Base-by-base conservation (phyloP, 148 eudicot genomes). In the Talinum fruticosum region DNA sequence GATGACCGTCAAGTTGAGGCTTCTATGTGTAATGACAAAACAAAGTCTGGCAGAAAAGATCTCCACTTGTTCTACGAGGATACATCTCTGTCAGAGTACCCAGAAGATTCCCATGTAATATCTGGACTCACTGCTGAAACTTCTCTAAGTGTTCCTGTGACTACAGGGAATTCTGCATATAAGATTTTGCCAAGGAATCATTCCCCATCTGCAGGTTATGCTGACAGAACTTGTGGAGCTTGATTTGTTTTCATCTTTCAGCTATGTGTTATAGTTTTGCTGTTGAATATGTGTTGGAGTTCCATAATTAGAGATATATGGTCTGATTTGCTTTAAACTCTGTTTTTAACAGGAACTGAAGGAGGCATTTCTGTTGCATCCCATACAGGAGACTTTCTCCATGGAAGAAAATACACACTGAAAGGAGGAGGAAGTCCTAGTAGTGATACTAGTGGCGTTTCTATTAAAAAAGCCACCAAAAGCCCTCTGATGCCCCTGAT, bases 31-130 rank as follows among this genome's bases (percentile, higher is more conserved):
- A 23, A 67, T 82, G 64, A 77, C 29, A 75, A 67, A 68, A 67
- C 76, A 12, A 78, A 51, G 38, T 76, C 84, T 79, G 76, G 64
- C 34, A 85, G 88, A 74, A 84, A 81, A 79, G 96, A 82, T 69
- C 90, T 93, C 65, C 78, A 93, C 78, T 80, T 87, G 77, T 87
- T 88, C 77, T 83, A 87, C 78, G 94, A 81, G 80, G 76, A 79
- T 68, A 66, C 72, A 38, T 74, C 77, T 78, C 64, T 74, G 16
- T 51, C 73, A 54, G 76, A 77, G 34, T 71, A 87, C 66, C 45
- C 74, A 45, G 68, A 69, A 59, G 78, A 82, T 36, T 66, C 80
- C 71, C 84, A 80, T 76, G 77, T 69, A 77, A 62, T 66, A 24
- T 80, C 78, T 41, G 75, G 80, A 69, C 53, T 86, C 67, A 67